Base-by-base conservation (phyloP, 164 flowering plant genomes). In the Magnolia sinica region DNA sequence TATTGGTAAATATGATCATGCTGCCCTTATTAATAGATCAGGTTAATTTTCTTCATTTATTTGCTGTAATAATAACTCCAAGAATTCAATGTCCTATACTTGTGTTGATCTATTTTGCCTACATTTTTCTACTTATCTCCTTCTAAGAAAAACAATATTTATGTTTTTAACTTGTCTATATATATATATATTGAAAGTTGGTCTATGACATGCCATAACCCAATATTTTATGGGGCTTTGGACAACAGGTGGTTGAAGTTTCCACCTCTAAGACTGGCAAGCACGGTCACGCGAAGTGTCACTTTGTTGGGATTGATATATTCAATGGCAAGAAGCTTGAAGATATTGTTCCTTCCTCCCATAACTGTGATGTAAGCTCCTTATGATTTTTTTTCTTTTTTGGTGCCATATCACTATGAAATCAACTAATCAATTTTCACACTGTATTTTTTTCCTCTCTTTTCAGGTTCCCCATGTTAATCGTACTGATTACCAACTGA, bases 261-360 rank as follows among this genome's bases (percentile, higher is more conserved):
- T 87, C 89, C 20, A 87, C 89, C 20, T 87, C 89, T 61, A 87
- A 87, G 76, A 85, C 89, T 6, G 89, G 89, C 64, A 87, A 87
- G 89, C 89, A 86, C 14, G 89, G 89, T 13, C 87, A 85, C 75
- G 89, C 89, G 52, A 87, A 87, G 75, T 85, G 89, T 76, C 89
- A 87, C 80, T 87, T 87, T 83, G 89, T 87, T 27, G 88, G 55
- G 4, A 87, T 85, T 73, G 89, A 87, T 76, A 85, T 87, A 50
- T 87, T 87, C 75, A 90, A 69, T 77, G 86, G 84, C 24, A 90
- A 90, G 83, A 90, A 90, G 84, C 90, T 88, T 55, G 92, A 88
- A 78, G 92, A 88, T 87, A 88, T 89, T 81, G 92, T 89, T 19
- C 89, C 91, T 31, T 89, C 92, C 7, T 89, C 92, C 81, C 92